These are phyloP conservation scores for Arthrobotrys conoides DNA, from an alignment of 2,329 filamentous ascomycete species.

Conservation along the genomic window DNA sequence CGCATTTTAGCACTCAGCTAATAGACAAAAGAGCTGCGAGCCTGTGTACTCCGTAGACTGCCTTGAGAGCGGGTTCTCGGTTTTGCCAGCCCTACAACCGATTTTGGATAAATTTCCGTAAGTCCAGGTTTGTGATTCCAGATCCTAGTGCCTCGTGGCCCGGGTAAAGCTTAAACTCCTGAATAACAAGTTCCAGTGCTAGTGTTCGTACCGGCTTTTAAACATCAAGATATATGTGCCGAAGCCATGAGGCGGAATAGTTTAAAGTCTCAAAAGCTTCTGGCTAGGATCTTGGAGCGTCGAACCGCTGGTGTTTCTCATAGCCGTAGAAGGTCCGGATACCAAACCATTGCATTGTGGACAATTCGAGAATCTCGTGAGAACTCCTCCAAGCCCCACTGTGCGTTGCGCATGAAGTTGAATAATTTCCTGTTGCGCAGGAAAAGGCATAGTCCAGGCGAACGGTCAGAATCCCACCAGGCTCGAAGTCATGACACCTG, in stretches of 20 bases:
- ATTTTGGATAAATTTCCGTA: neutral
- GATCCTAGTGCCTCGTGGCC: neutral
- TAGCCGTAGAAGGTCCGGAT: neutral
- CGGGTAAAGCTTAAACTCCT: neutral
- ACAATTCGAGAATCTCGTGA: conserved; percentile 1
- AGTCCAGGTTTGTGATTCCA: neutral
- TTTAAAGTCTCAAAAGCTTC: too few relatives aligned
- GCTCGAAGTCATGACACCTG: conserved; percentile 35
- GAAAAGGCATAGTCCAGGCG: conserved; percentile 51
- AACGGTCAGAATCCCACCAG: conserved; percentile 27
- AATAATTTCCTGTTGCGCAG: conserved; percentile 56
- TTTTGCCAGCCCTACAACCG: neutral
- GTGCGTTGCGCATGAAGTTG: conserved; percentile 51
- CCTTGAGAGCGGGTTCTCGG: too few relatives aligned
- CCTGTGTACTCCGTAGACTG: neutral
- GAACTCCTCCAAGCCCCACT: conserved; percentile 41
- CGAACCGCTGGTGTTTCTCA: neutral
- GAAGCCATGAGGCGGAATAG: too few relatives aligned
- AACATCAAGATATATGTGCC: too few relatives aligned
- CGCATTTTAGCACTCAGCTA: too few relatives aligned
- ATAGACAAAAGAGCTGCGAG: neutral
- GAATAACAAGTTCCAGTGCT: neutral
- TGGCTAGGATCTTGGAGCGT: neutral
- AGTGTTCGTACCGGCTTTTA: too few relatives aligned
- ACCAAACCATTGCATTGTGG: neutral